Evolutionary conservation across 768 basidiomycete species (phyloP), one percentile per base, ranked within the genome.

Genomic region (Serendipita sp.): DNA sequence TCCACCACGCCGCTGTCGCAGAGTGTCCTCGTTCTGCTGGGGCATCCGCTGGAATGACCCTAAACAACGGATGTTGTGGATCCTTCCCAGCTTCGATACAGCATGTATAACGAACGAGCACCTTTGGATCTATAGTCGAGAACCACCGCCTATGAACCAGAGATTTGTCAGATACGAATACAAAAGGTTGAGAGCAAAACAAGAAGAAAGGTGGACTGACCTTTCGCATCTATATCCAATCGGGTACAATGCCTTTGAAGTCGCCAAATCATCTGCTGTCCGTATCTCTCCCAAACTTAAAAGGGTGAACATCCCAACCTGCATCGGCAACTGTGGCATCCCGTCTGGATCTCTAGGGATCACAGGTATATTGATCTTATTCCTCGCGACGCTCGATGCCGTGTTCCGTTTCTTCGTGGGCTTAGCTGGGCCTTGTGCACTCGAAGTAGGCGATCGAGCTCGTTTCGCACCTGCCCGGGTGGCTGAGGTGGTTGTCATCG

Each of bases 251-350:
- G 91, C 91, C 62, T 90, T 77, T 71, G 91, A 88, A 0, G 89
- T 90, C 71, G 89, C 87, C 70, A 90, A 91, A 71, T 90, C 86
- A 67, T 90, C 87, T 34, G 86, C 78, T 83, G 84, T 82, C 70
- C 86, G 88, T 4, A 91, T 83, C 62, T 83, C 81, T 2, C 90
- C 90, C 0, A 92, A 76, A 66, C 70, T 82, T 64, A 85, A 77
- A 29, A 92, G 84, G 1, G 86, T 88, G 87, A 91, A 90, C 71
- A 91, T 91, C 36, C 90, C 90, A 16, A 91, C 87, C 69, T 83
- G 87, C 36, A 91, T 74, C 0, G 90, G 90, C 3, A 92, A 74
- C 73, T 86, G 79, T 0, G 88, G 88, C 50, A 80, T 80, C 2
- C 83, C 82, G 43, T 68, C 67, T 0, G 67, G 40, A n/a, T 13